phyloP scores from a whole-genome alignment of 2,329 filamentous ascomycete species.

The Colletotrichum lentis region DNA sequence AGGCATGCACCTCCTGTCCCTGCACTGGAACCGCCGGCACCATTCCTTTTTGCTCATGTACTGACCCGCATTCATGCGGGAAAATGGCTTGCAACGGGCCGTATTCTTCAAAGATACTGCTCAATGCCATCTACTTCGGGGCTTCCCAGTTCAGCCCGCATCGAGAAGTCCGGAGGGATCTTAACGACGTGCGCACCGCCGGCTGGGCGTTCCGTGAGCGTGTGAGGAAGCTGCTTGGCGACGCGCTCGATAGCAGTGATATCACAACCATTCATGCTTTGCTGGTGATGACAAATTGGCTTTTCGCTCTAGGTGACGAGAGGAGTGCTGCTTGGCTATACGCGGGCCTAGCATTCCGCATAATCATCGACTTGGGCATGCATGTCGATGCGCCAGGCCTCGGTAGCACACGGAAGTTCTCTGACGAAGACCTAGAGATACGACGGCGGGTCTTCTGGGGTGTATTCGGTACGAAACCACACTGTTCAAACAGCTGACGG shows the following conservation, averaged over 20 bases:
- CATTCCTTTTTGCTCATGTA: conserved; percentile 59
- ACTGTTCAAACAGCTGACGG: conserved; percentile 14
- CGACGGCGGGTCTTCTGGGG: conserved; percentile 56
- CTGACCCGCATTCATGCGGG: conserved; percentile 61
- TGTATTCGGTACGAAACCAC: conserved; percentile 48
- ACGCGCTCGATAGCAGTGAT: conserved; percentile 56
- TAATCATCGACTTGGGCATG: conserved; percentile 64
- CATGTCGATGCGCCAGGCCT: conserved; percentile 53
- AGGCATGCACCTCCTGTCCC: conserved; percentile 58
- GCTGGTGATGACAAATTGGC: conserved; percentile 59
- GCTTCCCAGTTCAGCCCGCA: conserved; percentile 57
- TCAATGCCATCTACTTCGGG: conserved; percentile 63
- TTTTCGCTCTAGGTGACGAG: conserved; percentile 61
- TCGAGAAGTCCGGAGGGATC: conserved; percentile 54
- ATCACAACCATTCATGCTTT: conserved; percentile 64
- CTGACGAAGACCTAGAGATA: conserved; percentile 57
- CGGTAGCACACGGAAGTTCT: conserved; percentile 45
- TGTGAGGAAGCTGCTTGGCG: conserved; percentile 56
- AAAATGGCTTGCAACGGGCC: conserved; percentile 62
- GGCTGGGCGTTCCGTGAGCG: conserved; percentile 58
- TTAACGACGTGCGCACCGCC: conserved; percentile 56
- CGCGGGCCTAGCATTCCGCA: conserved; percentile 63
- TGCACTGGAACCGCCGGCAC: conserved; percentile 64
- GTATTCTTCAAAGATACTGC: conserved; percentile 64
- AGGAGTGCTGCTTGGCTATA: conserved; percentile 65